Percentiles rank a stretch among this genome's conserved stretches.
Evolutionary conservation across 306 rosid genomes (phyloP).

Genomic region (Trifolium repens): DNA sequence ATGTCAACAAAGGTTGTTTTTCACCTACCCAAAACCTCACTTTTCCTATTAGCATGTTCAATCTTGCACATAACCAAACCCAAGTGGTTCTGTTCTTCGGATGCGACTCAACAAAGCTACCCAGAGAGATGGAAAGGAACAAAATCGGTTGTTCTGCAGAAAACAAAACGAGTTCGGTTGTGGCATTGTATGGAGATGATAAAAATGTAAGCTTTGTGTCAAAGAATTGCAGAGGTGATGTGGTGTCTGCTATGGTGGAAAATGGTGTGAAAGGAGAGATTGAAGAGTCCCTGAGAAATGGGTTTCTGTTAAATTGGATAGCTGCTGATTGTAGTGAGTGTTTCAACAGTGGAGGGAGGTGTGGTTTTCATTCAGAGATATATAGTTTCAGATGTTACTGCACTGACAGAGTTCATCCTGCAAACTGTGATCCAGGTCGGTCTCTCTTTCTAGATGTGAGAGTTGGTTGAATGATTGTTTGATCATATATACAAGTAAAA

Average conservation of each 20-base stretch:
- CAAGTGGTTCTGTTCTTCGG: slow-evolving; percentile 36
- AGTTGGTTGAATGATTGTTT: too few relatives aligned
- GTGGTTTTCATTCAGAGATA: slow-evolving; percentile 41
- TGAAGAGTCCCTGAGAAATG: slow-evolving; percentile 46
- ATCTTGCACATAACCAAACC: slow-evolving; percentile 1
- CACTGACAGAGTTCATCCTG: slow-evolving; percentile 56
- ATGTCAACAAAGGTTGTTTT: slow-evolving; percentile 24
- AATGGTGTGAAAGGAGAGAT: background rate
- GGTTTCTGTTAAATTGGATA: slow-evolving; percentile 57
- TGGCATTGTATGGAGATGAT: slow-evolving; percentile 45
- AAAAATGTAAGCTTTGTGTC: background rate
- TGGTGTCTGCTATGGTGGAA: slow-evolving; percentile 26
- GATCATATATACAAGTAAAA: too few relatives aligned
- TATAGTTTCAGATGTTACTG: slow-evolving; percentile 55
- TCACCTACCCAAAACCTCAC: slow-evolving; percentile 18
- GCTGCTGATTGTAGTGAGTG: slow-evolving; percentile 49
- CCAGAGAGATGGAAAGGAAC: background rate
- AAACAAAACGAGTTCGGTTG: slow-evolving; percentile 30
- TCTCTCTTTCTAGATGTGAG: background rate
- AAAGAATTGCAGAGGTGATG: slow-evolving; percentile 28
- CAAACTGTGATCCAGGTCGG: slow-evolving; percentile 54
- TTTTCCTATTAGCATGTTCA: background rate
- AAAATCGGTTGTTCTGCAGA: slow-evolving; percentile 40
- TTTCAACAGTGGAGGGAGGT: slow-evolving; percentile 44
- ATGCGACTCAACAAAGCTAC: slow-evolving; percentile 34